Percentiles rank a stretch among this genome's conserved stretches.
phyloP scores from a whole-genome alignment of 257 asterid species.

The Plantago major region DNA sequence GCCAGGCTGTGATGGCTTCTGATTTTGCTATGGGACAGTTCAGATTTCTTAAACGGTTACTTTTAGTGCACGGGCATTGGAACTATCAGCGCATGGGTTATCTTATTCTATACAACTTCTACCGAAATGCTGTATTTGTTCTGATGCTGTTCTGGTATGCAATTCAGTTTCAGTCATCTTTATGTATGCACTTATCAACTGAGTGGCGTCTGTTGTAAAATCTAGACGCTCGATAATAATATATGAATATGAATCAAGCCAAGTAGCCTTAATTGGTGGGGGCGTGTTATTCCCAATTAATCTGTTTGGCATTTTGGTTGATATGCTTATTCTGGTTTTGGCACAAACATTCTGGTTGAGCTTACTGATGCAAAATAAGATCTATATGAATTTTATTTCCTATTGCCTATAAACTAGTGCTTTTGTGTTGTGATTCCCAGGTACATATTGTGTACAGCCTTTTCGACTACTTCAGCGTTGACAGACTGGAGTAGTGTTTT shows the following conservation, averaged over 20 bases:
- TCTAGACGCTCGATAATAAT: no score
- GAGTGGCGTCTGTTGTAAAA: no score
- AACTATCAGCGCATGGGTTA: conserved; percentile 94
- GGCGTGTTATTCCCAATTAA: no score
- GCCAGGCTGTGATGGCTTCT: conserved; percentile 99
- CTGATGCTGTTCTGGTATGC: conserved; percentile 94
- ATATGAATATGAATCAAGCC: no score
- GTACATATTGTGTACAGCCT: conserved; percentile 84
- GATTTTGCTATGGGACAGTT: conserved; percentile 99
- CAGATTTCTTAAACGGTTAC: conserved; percentile 79
- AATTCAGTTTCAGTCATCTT: conserved; percentile 7
- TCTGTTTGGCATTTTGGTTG: no score
- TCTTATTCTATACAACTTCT: conserved; percentile 87
- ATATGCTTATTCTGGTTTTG: no score
- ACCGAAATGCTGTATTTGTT: conserved; percentile 96
- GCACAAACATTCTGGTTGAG: no score
- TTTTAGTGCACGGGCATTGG: conserved; percentile 99
- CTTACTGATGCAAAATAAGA: no score
- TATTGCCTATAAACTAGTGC: conserved; percentile 7
- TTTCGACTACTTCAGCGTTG: conserved; percentile 89
- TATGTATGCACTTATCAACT: neutral
- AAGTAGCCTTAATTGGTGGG: no score
- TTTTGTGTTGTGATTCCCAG: conserved; percentile 34
- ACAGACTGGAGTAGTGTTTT: conserved; percentile 98
- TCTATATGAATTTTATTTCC: neutral